These are phyloP conservation scores for Botryotinia narcissicola DNA, from an alignment of 2,329 filamentous ascomycete genomes.

Conservation along the genomic window DNA sequence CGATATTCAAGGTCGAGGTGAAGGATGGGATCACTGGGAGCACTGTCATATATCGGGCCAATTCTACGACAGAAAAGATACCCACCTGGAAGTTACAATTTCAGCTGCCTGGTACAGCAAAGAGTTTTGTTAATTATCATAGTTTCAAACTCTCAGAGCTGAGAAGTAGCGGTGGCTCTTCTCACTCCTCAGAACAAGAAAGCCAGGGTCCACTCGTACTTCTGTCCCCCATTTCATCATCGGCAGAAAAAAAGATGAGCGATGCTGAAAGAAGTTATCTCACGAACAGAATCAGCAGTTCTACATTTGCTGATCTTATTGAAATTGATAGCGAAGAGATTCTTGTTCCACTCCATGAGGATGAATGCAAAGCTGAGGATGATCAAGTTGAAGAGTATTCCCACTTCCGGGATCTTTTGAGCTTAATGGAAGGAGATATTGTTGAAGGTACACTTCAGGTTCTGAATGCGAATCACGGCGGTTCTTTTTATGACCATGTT, in stretches of 20 bases:
- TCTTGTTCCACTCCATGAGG: slow-evolving; percentile 21
- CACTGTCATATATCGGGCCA: slow-evolving; percentile 19
- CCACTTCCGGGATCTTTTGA: slow-evolving; percentile 17
- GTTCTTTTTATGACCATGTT: slow-evolving; percentile 21
- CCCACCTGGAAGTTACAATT: slow-evolving; percentile 24
- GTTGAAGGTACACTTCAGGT: slow-evolving; percentile 11
- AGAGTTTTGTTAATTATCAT: slow-evolving; percentile 8
- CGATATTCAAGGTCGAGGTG: not conserved
- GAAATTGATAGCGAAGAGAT: slow-evolving; percentile 10
- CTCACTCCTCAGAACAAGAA: not conserved
- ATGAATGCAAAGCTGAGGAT: not conserved
- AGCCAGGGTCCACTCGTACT: not conserved
- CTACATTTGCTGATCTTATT: slow-evolving; percentile 19
- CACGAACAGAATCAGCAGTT: slow-evolving; percentile 22
- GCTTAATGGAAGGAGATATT: slow-evolving; percentile 11
- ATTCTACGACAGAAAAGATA: not conserved
- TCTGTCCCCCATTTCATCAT: not conserved
- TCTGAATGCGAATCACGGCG: slow-evolving; percentile 4
- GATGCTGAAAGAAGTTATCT: not conserved
- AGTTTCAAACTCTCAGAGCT: slow-evolving; percentile 1
- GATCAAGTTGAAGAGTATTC: not conserved
- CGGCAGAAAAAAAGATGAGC: too few species aligned
- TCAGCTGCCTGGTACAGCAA: slow-evolving; percentile 17
- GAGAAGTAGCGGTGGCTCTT: not conserved
- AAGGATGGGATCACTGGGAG: not conserved